Evolutionary conservation across 2,329 filamentous ascomycete genomes (phyloP).

Genomic region (Aspergillus tamarii): DNA sequence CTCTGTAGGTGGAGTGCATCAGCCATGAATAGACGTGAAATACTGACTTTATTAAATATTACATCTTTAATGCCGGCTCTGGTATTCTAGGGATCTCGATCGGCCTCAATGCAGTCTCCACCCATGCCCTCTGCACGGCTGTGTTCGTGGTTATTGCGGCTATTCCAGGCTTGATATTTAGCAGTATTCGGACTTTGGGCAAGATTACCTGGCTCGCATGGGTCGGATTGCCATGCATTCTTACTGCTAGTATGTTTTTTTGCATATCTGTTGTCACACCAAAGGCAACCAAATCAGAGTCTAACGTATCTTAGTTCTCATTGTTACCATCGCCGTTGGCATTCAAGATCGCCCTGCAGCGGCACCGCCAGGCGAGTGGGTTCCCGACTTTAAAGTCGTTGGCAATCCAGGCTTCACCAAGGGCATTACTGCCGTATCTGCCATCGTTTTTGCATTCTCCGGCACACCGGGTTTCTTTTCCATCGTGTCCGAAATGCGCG

Average conservation of each 20-base stretch:
- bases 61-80: constrained; percentile 44
- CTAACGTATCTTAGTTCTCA: constrained; percentile 23
- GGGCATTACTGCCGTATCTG: constrained; percentile 26
- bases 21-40: too few species aligned
- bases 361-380: constrained; percentile 32
- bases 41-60: constrained; percentile 20
- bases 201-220: constrained; percentile 39
- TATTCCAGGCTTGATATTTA: constrained; percentile 24
- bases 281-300: too few species aligned
- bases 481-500: constrained; percentile 41
- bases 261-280: too few species aligned
- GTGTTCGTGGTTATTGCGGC: constrained; percentile 26
- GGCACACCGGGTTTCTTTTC: constrained; percentile 34
- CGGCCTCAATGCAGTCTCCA: constrained; percentile 43
- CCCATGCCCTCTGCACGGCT: constrained; percentile 36
- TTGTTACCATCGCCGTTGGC: constrained; percentile 32
- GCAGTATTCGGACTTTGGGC: constrained; percentile 38
- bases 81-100: constrained; percentile 47
- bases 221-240: constrained; percentile 28
- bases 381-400: constrained; percentile 31
- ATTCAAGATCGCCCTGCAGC: constrained; percentile 38
- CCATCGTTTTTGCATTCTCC: constrained; percentile 27
- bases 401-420: constrained; percentile 22
- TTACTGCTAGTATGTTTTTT: constrained; percentile 15
- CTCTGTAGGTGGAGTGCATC: constrained; percentile 9